Base-by-base conservation (phyloP, 2,329 filamentous ascomycete species). In the Pseudogymnoascus destructans region DNA sequence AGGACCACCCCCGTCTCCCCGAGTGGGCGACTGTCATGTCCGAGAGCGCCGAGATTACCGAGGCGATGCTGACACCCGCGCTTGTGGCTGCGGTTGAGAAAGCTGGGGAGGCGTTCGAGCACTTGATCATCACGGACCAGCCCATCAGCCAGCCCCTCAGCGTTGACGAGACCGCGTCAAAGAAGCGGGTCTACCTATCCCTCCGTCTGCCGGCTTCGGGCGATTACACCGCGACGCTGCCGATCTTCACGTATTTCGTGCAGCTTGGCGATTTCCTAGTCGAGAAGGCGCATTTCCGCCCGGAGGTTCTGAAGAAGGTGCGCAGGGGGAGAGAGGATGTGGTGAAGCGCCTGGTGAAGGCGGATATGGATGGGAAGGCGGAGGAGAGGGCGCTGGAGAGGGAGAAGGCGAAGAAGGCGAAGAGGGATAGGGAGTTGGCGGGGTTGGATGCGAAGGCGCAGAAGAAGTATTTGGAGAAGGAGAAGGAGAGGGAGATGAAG, bases 11-110 rank as follows among this genome's bases (percentile, higher is more conserved):
- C 58, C 96, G 95, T 77, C 82, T 98, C 32, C 92, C 93, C 32
- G 74, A 79, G 63, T 98, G 91, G 91, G 78, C 86, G 58, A 95
- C 89, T 10, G 82, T 96, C 68, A 97, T 98, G 93, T 95, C 84
- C 69, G 93, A 98, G 78, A 95, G 85, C 73, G 90, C 91, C 60
- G 93, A 97, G 74, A 85, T 98, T 66, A 96, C 91, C 10, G 88
- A 96, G 49, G 77, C 82, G 5, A 76, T 98, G 64, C 79, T 98
- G 56, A 95, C 89, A 3, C 79, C 86, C n/a, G 92, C 97, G 66
- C 79, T 98, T 35, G 80, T 89, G 71, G 81, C 86, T 67, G 90
- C 88, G 13, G 77, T 95, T 63, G 80, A 86, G 67, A 74, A 85
- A 57, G 89, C 89, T 4, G 92, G 92, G 27, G 86, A 92, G 61